Percentiles rank a stretch among this genome's conserved stretches.
Evolutionary conservation across 768 basidiomycete species (phyloP).

Genomic region (Suillus subluteus): DNA sequence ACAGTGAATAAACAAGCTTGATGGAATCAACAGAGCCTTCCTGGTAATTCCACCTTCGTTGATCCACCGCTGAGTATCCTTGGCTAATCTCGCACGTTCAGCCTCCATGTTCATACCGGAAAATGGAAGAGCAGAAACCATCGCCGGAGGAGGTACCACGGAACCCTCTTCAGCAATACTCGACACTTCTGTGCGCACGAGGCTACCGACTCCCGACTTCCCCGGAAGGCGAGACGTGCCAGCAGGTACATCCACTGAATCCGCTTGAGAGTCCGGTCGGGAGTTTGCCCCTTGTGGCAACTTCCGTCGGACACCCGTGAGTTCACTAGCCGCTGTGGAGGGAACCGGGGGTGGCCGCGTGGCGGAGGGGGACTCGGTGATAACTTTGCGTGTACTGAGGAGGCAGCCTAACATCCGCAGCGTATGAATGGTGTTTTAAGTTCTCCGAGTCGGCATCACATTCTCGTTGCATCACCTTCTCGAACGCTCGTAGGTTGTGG

Average conservation of each 20-base stretch:
- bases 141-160: conserved; percentile 37
- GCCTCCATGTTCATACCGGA: conserved; percentile 38
- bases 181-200: conserved; percentile 48
- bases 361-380: conserved; percentile 46
- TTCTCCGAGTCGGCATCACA: too few species aligned
- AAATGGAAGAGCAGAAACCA: conserved; percentile 40
- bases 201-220: conserved; percentile 42
- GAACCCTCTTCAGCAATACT: conserved; percentile 34
- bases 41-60: conserved; percentile 83
- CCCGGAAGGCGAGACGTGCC: conserved; percentile 34
- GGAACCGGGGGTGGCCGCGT: conserved; percentile 24
- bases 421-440: too few species aligned
- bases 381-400: conserved; percentile 26
- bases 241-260: conserved; percentile 38
- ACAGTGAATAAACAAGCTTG: too few species aligned
- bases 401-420: conserved; percentile 15
- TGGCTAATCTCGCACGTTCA: conserved; percentile 68
- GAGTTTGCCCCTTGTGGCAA: conserved; percentile 59
- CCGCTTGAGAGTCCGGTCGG: conserved; percentile 52
- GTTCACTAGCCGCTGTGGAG: conserved; percentile 42
- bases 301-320: conserved; percentile 71
- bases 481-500: too few species aligned
- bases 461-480: too few species aligned
- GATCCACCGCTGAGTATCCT: conserved; percentile 82
- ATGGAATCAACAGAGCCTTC: conserved; percentile 60